A percentile compares a stretch with the other conserved stretches of the same genome.
These are phyloP conservation scores for Ophiostoma sp. DNA, from an alignment of 2,329 filamentous ascomycete species.

Conservation along the genomic window DNA sequence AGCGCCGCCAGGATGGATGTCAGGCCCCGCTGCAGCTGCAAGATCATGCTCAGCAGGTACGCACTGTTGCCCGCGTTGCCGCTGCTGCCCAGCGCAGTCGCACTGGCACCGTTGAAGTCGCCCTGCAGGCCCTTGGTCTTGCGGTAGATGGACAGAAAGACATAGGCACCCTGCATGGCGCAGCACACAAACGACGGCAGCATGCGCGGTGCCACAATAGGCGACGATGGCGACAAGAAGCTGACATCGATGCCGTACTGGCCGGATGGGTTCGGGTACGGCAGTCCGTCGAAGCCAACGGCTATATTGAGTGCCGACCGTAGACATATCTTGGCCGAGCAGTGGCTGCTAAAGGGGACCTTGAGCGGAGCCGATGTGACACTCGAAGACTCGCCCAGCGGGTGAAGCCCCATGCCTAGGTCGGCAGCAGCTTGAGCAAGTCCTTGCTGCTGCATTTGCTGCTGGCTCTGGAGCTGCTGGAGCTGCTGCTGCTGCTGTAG, in stretches of 20 bases:
- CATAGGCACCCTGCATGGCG: slow-evolving; percentile 44
- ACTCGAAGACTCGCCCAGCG: not conserved
- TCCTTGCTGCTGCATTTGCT: not conserved
- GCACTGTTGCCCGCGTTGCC: slow-evolving; percentile 23
- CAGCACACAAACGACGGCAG: slow-evolving; percentile 45
- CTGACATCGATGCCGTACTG: slow-evolving; percentile 33
- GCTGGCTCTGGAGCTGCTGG: not conserved
- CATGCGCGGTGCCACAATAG: slow-evolving; percentile 39
- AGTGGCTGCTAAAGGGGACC: slow-evolving; percentile 42
- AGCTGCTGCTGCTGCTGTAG: not conserved
- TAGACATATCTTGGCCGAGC: slow-evolving; percentile 46
- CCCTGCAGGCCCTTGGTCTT: slow-evolving; percentile 38
- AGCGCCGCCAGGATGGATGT: slow-evolving; percentile 40
- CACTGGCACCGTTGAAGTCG: not conserved
- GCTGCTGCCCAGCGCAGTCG: slow-evolving; percentile 19
- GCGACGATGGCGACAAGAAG: slow-evolving; percentile 37
- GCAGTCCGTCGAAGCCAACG: slow-evolving; percentile 41
- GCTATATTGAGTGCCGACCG: slow-evolving; percentile 47
- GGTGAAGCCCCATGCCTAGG: not conserved
- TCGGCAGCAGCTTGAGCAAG: not conserved
- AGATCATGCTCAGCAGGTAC: slow-evolving; percentile 35
- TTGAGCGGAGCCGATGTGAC: not conserved
- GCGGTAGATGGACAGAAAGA: slow-evolving; percentile 41
- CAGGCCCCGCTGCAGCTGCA: slow-evolving; percentile 40
- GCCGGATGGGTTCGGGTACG: slow-evolving; percentile 42